These are phyloP conservation scores for Lupinus albus DNA, from an alignment of 306 rosid genomes.

Conservation along the genomic window DNA sequence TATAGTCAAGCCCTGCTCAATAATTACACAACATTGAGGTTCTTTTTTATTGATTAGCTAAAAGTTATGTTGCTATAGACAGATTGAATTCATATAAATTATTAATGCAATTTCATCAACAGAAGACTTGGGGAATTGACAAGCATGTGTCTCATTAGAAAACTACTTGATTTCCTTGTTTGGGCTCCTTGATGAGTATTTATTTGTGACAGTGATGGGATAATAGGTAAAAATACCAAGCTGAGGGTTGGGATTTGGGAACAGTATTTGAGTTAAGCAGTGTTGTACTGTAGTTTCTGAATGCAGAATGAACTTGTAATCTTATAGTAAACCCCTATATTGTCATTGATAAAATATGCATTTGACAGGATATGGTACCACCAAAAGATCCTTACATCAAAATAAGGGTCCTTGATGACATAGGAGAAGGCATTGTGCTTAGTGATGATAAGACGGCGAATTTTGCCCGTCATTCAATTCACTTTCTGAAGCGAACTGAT, in stretches of 20 bases:
- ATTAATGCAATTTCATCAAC: not conserved
- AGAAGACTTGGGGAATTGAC: conserved; percentile 6
- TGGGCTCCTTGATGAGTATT: conserved; percentile 2
- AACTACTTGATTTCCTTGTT: not conserved
- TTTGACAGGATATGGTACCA: conserved; percentile 90
- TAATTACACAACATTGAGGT: not conserved
- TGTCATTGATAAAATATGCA: conserved; percentile 27
- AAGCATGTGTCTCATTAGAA: not conserved
- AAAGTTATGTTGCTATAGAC: conserved; percentile 19
- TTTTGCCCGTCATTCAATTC: conserved; percentile 85
- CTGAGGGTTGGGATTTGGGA: conserved; percentile 10
- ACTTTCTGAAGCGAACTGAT: conserved; percentile 90
- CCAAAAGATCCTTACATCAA: conserved; percentile 93
- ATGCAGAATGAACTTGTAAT: conserved; percentile 14
- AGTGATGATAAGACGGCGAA: conserved; percentile 80
- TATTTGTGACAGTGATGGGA: not conserved
- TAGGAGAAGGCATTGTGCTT: conserved; percentile 73
- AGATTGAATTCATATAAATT: conserved; percentile 1
- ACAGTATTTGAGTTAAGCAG: not conserved
- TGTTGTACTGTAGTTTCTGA: not conserved
- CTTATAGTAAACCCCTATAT: conserved; percentile 13
- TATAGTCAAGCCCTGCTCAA: not conserved
- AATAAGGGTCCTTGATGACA: conserved; percentile 88
- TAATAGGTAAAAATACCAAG: conserved; percentile 11
- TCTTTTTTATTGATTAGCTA: not conserved